Evolutionary conservation across 305 asterid species (phyloP).

Genomic region (Plantago coronopus): DNA sequence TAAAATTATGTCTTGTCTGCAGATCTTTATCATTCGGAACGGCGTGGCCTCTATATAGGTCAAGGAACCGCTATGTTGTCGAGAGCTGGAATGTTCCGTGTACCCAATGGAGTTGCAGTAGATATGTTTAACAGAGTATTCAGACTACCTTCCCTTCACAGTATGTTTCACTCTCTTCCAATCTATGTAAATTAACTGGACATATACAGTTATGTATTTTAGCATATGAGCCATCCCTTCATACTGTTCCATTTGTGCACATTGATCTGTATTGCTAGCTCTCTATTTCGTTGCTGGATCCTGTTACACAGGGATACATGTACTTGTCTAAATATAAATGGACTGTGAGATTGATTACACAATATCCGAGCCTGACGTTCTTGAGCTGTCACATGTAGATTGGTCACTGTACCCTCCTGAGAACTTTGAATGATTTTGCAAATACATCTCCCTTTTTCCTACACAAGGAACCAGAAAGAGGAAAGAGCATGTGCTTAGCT

Average conservation of each 20-base stretch:
- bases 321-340: too few species aligned
- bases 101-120: conserved; percentile 70
- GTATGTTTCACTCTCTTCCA: conserved; percentile 34
- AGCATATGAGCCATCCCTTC: not conserved
- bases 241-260: conserved; percentile 3
- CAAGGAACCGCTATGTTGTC: conserved; percentile 84
- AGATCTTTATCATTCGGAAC: conserved; percentile 72
- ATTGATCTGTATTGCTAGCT: conserved; percentile 3
- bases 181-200: conserved; percentile 6
- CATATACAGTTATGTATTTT: conserved; percentile 1
- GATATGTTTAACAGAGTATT: conserved; percentile 74
- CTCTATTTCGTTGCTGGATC: conserved; percentile 12
- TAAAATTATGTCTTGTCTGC: conserved; percentile 22
- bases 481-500: too few species aligned
- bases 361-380: too few species aligned
- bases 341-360: too few species aligned
- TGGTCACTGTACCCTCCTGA: too few species aligned
- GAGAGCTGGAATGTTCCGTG: conserved; percentile 90
- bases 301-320: too few species aligned
- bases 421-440: too few species aligned
- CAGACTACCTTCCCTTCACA: conserved; percentile 70
- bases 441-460: too few species aligned
- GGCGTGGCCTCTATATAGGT: conserved; percentile 84
- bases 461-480: too few species aligned
- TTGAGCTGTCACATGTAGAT: too few species aligned